Evolutionary conservation across 768 basidiomycete genomes (phyloP).

Genomic region (Saitozyma sp.): DNA sequence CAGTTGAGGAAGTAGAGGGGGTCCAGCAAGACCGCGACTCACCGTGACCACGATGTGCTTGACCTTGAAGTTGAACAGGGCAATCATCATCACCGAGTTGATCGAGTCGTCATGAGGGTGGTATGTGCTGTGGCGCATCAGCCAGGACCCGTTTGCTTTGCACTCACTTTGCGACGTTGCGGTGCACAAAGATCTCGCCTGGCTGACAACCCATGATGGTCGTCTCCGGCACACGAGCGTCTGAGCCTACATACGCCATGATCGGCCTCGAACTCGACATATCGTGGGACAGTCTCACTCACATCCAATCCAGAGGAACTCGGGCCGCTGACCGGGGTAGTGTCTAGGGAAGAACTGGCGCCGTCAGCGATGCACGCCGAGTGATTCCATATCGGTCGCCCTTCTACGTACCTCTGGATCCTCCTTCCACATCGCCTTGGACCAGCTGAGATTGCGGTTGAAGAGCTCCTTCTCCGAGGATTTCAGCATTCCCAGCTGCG

Average conservation of each 20-base stretch:
- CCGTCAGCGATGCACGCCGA: neutral
- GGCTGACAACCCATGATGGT: constrained; percentile 42
- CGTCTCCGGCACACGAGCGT: constrained; percentile 45
- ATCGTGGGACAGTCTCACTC: constrained; percentile 4
- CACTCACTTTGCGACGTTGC: constrained; percentile 43
- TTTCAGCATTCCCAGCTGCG: neutral
- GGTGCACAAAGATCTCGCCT: constrained; percentile 43
- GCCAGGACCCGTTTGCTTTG: neutral
- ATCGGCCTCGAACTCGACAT: neutral
- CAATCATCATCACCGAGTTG: constrained; percentile 45
- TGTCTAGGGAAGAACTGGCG: constrained; percentile 40
- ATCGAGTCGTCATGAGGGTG: constrained; percentile 40
- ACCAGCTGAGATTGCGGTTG: constrained; percentile 34
- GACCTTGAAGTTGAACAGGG: constrained; percentile 45
- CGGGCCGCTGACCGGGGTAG: constrained; percentile 42
- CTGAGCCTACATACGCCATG: constrained; percentile 25
- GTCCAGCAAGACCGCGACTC: constrained; percentile 4
- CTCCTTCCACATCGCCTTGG: constrained; percentile 15
- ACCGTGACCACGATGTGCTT: constrained; percentile 46
- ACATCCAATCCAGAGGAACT: constrained; percentile 48
- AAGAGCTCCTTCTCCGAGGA: constrained; percentile 27
- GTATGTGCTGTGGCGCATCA: constrained; percentile 24
- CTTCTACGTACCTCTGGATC: constrained; percentile 37
- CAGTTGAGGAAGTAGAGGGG: neutral
- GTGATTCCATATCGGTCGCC: neutral